Percentiles rank a stretch among this genome's conserved stretches.
These are phyloP conservation scores for Brettanomyces naardenensis DNA, from an alignment of 805 yeast species.

Conservation along the genomic window DNA sequence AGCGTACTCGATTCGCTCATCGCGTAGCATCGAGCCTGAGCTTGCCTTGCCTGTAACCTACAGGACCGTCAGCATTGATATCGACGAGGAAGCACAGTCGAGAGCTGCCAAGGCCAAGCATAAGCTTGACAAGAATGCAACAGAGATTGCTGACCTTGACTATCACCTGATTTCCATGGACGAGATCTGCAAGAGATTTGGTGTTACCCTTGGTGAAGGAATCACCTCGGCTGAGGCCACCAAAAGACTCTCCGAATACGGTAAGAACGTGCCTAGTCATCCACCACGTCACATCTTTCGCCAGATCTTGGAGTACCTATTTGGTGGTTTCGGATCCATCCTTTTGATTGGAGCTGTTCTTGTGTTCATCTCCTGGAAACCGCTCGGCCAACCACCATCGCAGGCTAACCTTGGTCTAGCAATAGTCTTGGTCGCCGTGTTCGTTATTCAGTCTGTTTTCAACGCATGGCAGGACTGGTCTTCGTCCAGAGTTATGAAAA, in stretches of 20 bases:
- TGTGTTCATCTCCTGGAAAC: conserved; percentile 37
- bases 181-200: background rate
- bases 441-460: conserved; percentile 1
- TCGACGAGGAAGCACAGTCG: background rate
- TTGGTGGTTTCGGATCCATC: conserved; percentile 42
- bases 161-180: background rate
- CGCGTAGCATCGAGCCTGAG: background rate
- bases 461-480: conserved; percentile 34
- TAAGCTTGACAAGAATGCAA: too few relatives aligned
- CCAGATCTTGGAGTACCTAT: conserved; percentile 31
- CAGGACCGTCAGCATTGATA: background rate
- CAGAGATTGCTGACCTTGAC: background rate
- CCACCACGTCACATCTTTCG: conserved; percentile 28
- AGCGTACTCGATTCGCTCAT: background rate
- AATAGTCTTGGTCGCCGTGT: background rate
- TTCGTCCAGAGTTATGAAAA: conserved; percentile 38
- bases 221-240: background rate
- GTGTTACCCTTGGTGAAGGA: background rate
- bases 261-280: conserved; percentile 30
- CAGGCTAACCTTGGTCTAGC: conserved; percentile 27
- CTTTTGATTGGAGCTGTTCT: conserved; percentile 35
- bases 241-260: conserved; percentile 14
- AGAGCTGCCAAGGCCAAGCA: background rate
- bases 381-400: conserved; percentile 40
- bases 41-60: background rate